Evolutionary conservation across 2,329 filamentous ascomycete species (phyloP), one percentile per base, ranked within the genome.

Genomic region (Bipolaris cookei): DNA sequence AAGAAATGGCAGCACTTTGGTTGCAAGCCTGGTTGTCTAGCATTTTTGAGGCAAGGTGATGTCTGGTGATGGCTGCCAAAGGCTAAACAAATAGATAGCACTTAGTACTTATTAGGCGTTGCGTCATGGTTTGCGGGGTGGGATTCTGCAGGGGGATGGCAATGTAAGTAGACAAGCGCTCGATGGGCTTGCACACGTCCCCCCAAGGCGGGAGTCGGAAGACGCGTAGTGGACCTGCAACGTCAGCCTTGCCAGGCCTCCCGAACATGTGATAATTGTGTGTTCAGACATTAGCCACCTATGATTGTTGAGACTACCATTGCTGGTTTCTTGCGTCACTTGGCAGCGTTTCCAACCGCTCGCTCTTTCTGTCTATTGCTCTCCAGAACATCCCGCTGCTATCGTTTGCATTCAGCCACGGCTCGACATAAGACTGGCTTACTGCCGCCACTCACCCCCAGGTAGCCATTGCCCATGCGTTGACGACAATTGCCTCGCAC

Each of bases 221-320:
- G 54, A 59, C 61, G 30, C 41, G n/a, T 34, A 48, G 54, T 56
- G 64, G 65, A 69, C 59, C 62, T 57, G 63, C 64, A 70, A 71
- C 70, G 69, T 71, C 70, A 71, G 70, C 67, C 44, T 30, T 61
- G 62, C 64, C 60, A 66, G 61, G 60, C 57, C 45, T 10, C 28
- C 64, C 64, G 61, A 63, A 63, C 66, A 68, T 70, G 67, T 70
- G 65, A 70, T 67, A 65, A 61, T 66, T 42, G 49, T 48, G 41
- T 47, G 37, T 60, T 45, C 48, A 51, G 62, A 11, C 61, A 49
- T 56, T 58, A 58, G 65, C 59, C 55, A 56, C 53, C 11, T 55
- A 60, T 61, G 59, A 38, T 59, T 57, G 18, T 48, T 34, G 45
- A 65, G 50, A 63, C 14, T 11, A 41, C 47, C n/a, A 39, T 32